A percentile compares a stretch with the other conserved stretches of the same genome.
phyloP scores from a whole-genome alignment of 345 rosid genomes.

The Syzygium grande region DNA sequence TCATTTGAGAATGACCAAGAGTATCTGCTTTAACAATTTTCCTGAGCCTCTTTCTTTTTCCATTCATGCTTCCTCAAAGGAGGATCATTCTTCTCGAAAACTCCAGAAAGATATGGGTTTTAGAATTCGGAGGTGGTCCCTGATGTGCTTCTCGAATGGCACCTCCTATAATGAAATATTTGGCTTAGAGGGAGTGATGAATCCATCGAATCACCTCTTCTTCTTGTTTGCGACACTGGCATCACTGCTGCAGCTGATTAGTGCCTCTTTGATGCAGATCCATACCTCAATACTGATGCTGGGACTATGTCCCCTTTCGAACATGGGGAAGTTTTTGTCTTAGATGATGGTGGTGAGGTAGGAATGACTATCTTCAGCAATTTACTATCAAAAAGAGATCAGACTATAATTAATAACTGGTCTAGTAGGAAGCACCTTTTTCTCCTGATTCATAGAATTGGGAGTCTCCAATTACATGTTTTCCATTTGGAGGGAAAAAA shows the following conservation, averaged over 20 bases:
- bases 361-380: background rate
- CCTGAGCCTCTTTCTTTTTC: background rate
- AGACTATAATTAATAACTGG: background rate
- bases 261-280: slow-evolving; percentile 39
- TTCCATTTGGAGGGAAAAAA: background rate
- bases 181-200: background rate
- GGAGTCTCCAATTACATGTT: background rate
- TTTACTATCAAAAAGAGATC: background rate
- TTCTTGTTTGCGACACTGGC: background rate
- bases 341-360: slow-evolving; percentile 99
- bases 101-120: background rate
- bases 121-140: background rate
- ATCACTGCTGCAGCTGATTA: background rate
- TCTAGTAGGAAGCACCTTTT: background rate
- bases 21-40: background rate
- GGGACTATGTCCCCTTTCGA: slow-evolving; percentile 99
- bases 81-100: background rate
- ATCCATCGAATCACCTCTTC: background rate
- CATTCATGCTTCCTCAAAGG: background rate
- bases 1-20: background rate
- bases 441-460: background rate
- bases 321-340: slow-evolving; percentile 95
- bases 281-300: slow-evolving; percentile 91
- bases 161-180: background rate
- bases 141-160: background rate